Percentiles rank a stretch among this genome's conserved stretches.
Conservation (phyloP, 345 rosid species). For the Corchorus capsularis region DNA sequence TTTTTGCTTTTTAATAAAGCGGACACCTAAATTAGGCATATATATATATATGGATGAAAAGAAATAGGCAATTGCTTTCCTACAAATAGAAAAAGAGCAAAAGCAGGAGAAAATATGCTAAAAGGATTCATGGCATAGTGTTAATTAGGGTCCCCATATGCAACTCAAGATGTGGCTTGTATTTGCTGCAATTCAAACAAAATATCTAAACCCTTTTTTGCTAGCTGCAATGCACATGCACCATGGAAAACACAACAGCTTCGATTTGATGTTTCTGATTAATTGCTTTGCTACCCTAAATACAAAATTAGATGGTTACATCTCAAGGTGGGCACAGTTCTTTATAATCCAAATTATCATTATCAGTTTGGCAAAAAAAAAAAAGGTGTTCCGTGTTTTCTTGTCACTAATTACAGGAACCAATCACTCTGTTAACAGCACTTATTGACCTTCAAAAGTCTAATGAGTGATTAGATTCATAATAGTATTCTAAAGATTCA, state of each 20-base stretch:
- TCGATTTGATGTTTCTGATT: slow-evolving; percentile 13
- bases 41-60: slow-evolving; percentile 19
- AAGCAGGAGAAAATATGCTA: too few relatives aligned
- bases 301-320: not conserved
- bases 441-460: not conserved
- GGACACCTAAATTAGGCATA: too few relatives aligned
- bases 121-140: slow-evolving; percentile 20
- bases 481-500: too few relatives aligned
- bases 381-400: not conserved
- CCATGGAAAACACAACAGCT: slow-evolving; percentile 4
- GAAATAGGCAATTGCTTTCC: slow-evolving; percentile 10
- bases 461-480: too few relatives aligned
- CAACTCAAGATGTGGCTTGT: slow-evolving; percentile 40
- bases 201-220: slow-evolving; percentile 47
- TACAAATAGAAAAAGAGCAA: slow-evolving; percentile 15
- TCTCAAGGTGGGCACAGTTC: slow-evolving; percentile 3
- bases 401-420: slow-evolving; percentile 13
- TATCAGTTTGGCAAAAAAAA: not conserved
- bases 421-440: not conserved
- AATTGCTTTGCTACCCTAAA: slow-evolving; percentile 22
- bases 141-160: slow-evolving; percentile 27
- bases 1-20: too few relatives aligned
- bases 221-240: slow-evolving; percentile 19
- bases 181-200: slow-evolving; percentile 31
- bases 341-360: slow-evolving; percentile 10